phyloP scores from a whole-genome alignment of 495 filamentous ascomycete genomes.

The Parmelia sp. region DNA sequence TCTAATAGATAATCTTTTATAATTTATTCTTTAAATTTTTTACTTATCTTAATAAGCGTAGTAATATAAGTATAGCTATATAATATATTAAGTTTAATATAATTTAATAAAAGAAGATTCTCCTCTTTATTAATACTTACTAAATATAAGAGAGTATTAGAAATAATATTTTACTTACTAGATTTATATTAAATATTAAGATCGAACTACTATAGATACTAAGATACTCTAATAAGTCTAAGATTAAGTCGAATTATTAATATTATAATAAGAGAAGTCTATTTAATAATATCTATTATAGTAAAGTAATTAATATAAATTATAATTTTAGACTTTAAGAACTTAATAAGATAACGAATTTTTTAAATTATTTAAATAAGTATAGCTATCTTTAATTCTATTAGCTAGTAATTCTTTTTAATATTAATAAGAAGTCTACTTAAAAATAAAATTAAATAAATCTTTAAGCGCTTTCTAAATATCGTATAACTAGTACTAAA shows the following conservation, averaged over 20 bases:
- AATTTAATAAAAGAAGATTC: neutral
- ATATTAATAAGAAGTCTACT: neutral
- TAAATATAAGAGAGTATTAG: neutral
- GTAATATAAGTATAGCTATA: neutral
- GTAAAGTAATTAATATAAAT: constrained; percentile 13
- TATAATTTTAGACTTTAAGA: neutral
- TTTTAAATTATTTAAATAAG: constrained; percentile 18
- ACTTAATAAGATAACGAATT: constrained; percentile 16
- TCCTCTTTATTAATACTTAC: neutral
- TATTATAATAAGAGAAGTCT: constrained; percentile 1
- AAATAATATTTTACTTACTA: neutral
- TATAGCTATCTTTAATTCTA: constrained; percentile 4
- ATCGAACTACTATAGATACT: too few species aligned
- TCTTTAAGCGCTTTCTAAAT: neutral
- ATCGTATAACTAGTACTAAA: constrained; percentile 13
- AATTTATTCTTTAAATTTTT: neutral
- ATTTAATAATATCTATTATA: constrained; percentile 6
- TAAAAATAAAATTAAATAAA: constrained; percentile 15
- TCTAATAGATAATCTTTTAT: too few species aligned
- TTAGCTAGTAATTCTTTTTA: constrained; percentile 11
- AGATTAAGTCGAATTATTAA: constrained; percentile 10
- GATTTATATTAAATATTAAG: too few species aligned
- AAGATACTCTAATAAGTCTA: too few species aligned
- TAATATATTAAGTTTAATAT: neutral
- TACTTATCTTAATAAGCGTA: neutral